These are phyloP conservation scores for Canna indica DNA, from an alignment of 176 grass and related monocot genomes.

Conservation along the genomic window DNA sequence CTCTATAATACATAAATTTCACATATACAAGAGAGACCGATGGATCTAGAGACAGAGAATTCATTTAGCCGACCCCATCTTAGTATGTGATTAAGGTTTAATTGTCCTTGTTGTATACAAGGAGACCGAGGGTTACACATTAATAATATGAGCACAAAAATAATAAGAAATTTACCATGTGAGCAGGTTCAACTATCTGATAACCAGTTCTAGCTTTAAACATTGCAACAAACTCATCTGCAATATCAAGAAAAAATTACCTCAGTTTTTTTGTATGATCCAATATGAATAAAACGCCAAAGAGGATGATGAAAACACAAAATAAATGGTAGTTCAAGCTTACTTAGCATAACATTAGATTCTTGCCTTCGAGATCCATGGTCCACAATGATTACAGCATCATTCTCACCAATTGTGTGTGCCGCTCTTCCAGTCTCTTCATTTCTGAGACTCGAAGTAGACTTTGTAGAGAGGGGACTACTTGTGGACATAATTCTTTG, in stretches of 20 bases:
- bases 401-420: conserved; percentile 35
- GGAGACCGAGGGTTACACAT: too few species aligned
- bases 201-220: conserved; percentile 63
- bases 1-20: too few species aligned
- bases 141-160: conserved; percentile 8
- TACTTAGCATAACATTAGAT: conserved; percentile 90
- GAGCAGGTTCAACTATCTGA: conserved; percentile 78
- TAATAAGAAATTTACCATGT: conserved; percentile 52
- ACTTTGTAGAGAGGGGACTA: conserved; percentile 22
- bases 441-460: conserved; percentile 7
- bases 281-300: background rate
- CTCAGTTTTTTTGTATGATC: background rate
- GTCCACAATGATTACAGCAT: conserved; percentile 75
- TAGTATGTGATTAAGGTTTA: too few species aligned
- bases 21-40: too few species aligned
- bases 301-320: background rate
- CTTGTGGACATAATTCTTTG: conserved; percentile 20
- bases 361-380: conserved; percentile 89
- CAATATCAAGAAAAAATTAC: conserved; percentile 14
- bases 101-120: too few species aligned
- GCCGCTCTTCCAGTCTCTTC: conserved; percentile 7
- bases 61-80: too few species aligned
- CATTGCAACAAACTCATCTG: conserved; percentile 82
- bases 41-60: too few species aligned
- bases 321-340: background rate